phyloP scores from a whole-genome alignment of 2,329 filamentous ascomycete species.

The Didymosphaeria variabile region DNA sequence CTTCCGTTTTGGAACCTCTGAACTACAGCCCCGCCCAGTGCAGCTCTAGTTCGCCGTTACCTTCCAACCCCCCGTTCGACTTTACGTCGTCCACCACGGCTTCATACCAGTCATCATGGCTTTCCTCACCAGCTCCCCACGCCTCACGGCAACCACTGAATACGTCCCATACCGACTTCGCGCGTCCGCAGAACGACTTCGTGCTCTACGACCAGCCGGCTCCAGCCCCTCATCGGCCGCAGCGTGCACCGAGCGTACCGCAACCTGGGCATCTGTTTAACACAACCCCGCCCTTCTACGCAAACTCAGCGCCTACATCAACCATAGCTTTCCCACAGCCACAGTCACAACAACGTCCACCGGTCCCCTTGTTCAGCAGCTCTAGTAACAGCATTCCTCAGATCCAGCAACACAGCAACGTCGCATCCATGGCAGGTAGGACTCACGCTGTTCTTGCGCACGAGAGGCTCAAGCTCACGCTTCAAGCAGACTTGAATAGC shows the following conservation, averaged over 20 bases:
- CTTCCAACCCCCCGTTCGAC: constrained; percentile 71
- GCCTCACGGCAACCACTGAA: constrained; percentile 61
- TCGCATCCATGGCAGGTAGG: constrained; percentile 52
- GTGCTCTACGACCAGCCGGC: constrained; percentile 72
- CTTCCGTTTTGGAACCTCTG: constrained; percentile 62
- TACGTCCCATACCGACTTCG: constrained; percentile 54
- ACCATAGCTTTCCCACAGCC: constrained; percentile 65
- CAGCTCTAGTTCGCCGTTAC: constrained; percentile 66
- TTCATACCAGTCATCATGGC: constrained; percentile 78
- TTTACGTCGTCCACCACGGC: constrained; percentile 83
- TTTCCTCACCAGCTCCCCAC: constrained; percentile 69
- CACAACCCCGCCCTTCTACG: constrained; percentile 69
- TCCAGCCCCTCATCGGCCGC: constrained; percentile 53
- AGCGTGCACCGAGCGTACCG: constrained; percentile 62
- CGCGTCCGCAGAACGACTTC: constrained; percentile 73
- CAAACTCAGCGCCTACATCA: constrained; percentile 71
- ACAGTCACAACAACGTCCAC: constrained; percentile 67
- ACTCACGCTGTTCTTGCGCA: constrained; percentile 23
- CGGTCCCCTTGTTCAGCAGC: constrained; percentile 74
- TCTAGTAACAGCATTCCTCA: constrained; percentile 66
- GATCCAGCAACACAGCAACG: constrained; percentile 34
- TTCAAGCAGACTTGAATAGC: constrained; percentile 46
- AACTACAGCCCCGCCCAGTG: constrained; percentile 70
- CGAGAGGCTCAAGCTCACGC: constrained; percentile 38
- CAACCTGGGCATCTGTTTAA: constrained; percentile 68